phyloP scores from a whole-genome alignment of 352 stramenopile genomes.

The Discostella stelligera region DNA sequence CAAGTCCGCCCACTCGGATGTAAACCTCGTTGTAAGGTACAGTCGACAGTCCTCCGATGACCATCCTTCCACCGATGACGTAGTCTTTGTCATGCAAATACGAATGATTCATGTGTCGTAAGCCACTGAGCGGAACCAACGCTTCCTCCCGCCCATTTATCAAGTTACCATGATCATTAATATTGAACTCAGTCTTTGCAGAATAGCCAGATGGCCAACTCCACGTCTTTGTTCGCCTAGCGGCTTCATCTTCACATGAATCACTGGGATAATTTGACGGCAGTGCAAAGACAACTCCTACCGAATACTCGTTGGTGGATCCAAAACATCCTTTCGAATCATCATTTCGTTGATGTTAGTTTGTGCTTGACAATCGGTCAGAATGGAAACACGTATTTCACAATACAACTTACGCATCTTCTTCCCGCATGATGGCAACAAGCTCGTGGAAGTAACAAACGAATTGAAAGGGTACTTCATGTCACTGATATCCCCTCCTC shows the following conservation, averaged over 20 bases:
- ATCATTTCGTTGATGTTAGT: no score
- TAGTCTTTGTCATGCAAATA: slow-evolving; percentile 61
- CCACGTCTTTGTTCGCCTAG: slow-evolving; percentile 51
- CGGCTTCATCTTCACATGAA: slow-evolving; percentile 53
- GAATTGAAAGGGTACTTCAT: slow-evolving; percentile 67
- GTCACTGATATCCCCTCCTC: slow-evolving; percentile 13
- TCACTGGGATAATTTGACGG: slow-evolving; percentile 41
- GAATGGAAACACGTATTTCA: no score
- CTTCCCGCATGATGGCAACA: slow-evolving; percentile 66
- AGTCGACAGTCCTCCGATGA: slow-evolving; percentile 61
- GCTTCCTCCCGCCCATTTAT: slow-evolving; percentile 65
- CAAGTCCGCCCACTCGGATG: slow-evolving; percentile 67
- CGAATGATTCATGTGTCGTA: slow-evolving; percentile 54
- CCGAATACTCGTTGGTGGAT: slow-evolving; percentile 68
- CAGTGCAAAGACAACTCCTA: slow-evolving; percentile 76
- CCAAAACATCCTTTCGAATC: slow-evolving; percentile 50
- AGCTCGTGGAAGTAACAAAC: slow-evolving; percentile 75
- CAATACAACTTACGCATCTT: slow-evolving; percentile 63
- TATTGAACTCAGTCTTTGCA: slow-evolving; percentile 71
- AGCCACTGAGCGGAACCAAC: slow-evolving; percentile 46
- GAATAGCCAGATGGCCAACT: slow-evolving; percentile 58
- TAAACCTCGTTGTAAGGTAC: slow-evolving; percentile 84
- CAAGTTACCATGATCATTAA: slow-evolving; percentile 53
- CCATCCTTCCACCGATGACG: slow-evolving; percentile 58
- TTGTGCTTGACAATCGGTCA: no score